Conservation (phyloP, 1,284 basidiomycete species). For the Spongiforma sp. region DNA sequence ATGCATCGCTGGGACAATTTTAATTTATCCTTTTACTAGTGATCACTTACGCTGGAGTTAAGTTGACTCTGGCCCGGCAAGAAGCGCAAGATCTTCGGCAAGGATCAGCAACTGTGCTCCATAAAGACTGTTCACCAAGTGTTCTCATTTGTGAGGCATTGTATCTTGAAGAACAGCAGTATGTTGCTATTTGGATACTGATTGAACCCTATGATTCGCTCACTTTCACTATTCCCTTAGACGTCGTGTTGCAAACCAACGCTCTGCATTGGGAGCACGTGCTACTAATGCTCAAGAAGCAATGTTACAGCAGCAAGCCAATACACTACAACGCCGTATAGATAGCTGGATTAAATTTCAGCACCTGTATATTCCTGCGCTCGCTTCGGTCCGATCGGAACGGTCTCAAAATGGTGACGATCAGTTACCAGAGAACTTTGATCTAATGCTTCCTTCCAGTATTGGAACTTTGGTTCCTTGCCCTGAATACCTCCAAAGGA, state of each 20-base stretch:
- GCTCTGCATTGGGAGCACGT: neutral
- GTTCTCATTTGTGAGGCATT: neutral
- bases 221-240: neutral
- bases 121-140: constrained; percentile 1
- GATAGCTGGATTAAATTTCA: constrained; percentile 1
- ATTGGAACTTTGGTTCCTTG: neutral
- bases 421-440: neutral
- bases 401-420: neutral
- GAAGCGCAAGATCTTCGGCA: neutral
- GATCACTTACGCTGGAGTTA: neutral
- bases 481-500: neutral
- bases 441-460: neutral
- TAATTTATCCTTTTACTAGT: neutral
- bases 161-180: neutral
- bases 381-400: neutral
- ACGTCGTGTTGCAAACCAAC: neutral
- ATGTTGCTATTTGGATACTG: neutral
- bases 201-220: neutral
- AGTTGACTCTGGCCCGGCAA: neutral
- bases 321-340: neutral
- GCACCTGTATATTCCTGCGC: neutral
- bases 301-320: neutral
- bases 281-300: neutral
- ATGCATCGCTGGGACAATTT: neutral
- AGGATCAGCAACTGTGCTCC: neutral